Percentiles rank a stretch among this genome's conserved stretches.
These are phyloP conservation scores for Coix lacrymajobi DNA, from an alignment of 176 grass and related monocot species.

Conservation along the genomic window DNA sequence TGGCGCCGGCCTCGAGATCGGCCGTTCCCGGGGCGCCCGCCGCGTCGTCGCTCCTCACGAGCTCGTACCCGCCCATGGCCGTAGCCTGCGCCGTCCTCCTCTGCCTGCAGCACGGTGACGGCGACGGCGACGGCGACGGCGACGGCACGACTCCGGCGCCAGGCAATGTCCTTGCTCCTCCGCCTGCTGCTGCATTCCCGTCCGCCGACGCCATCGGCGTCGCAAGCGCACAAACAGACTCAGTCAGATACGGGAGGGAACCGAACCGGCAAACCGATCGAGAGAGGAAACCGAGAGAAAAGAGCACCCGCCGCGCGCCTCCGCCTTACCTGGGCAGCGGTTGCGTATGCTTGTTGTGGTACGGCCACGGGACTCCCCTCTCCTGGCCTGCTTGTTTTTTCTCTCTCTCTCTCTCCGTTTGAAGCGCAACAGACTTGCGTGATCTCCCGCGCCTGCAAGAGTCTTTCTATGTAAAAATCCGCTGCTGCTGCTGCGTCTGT, in stretches of 20 bases:
- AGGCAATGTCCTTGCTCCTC: not conserved
- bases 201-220: not conserved
- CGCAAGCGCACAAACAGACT: too few relatives aligned
- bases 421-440: conserved; percentile 7
- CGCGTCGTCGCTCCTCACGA: conserved; percentile 40
- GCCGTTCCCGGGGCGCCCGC: not conserved
- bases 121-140: not conserved
- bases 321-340: not conserved
- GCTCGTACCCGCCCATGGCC: conserved; percentile 43
- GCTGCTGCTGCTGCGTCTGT: not conserved
- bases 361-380: not conserved
- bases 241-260: not conserved
- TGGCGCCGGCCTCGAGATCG: conserved; percentile 29
- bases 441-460: not conserved
- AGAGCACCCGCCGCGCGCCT: not conserved
- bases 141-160: not conserved
- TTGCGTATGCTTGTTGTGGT: not conserved
- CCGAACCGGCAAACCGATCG: not conserved
- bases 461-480: not conserved
- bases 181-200: conserved; percentile 8
- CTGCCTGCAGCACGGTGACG: conserved; percentile 26
- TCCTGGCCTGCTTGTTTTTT: not conserved
- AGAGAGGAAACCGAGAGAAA: not conserved
- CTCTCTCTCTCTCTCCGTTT: too few relatives aligned
- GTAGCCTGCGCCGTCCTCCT: not conserved